Evolutionary conservation across 768 basidiomycete species (phyloP).

Genomic region (Sarcomyxa edulis): DNA sequence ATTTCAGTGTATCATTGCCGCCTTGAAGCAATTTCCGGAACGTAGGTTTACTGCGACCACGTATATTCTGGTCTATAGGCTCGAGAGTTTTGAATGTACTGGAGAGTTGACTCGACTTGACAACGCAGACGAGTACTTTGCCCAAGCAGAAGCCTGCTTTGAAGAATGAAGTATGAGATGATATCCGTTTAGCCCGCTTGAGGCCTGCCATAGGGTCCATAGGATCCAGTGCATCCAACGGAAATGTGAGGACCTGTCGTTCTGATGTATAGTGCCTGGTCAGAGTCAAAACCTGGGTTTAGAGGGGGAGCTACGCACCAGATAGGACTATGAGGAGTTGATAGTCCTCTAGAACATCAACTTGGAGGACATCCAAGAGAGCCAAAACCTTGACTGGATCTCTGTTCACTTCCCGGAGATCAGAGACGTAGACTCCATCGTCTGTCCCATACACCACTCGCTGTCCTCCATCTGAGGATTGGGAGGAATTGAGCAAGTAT

Average conservation of each 20-base stretch:
- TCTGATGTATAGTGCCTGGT: constrained; percentile 40
- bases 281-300: too few relatives aligned
- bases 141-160: constrained; percentile 93
- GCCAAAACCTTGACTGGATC: constrained; percentile 90
- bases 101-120: constrained; percentile 91
- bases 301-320: constrained; percentile 50
- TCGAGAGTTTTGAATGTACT: constrained; percentile 98
- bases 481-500: too few relatives aligned
- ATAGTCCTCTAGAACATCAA: constrained; percentile 95
- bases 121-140: constrained; percentile 89
- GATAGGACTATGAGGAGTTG: constrained; percentile 97
- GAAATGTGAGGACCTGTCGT: constrained; percentile 94
- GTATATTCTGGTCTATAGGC: constrained; percentile 85
- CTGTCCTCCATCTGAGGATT: constrained; percentile 64
- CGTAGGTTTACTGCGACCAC: constrained; percentile 81
- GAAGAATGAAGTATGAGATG: constrained; percentile 96
- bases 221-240: constrained; percentile 86
- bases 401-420: constrained; percentile 67
- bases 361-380: constrained; percentile 85
- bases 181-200: constrained; percentile 92
- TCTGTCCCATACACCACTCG: constrained; percentile 95
- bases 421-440: constrained; percentile 93
- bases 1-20: constrained; percentile 87
- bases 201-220: constrained; percentile 87
- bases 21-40: constrained; percentile 93